Conservation (phyloP, 2,329 filamentous ascomycete genomes). For the Colletotrichum camelliae region DNA sequence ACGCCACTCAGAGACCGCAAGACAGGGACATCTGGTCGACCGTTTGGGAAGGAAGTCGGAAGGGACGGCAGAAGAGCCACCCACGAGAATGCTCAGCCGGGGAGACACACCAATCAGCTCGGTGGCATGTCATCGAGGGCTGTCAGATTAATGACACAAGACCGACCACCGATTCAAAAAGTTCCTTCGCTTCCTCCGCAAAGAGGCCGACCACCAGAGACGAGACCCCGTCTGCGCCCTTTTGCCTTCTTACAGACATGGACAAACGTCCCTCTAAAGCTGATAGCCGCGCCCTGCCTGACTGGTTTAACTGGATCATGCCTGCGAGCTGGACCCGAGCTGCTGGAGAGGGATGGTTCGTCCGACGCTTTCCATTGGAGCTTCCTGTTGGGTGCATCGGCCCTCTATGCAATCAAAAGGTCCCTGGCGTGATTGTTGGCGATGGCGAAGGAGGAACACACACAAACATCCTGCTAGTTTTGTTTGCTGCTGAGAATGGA, state of each 20-base stretch:
- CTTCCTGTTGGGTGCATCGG: not conserved
- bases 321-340: not conserved
- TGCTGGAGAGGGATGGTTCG: not conserved
- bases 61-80: slow-evolving; percentile 2
- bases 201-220: not conserved
- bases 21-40: not conserved
- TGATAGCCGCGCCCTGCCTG: not conserved
- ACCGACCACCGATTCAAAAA: slow-evolving; percentile 1
- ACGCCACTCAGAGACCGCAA: not conserved
- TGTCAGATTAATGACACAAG: slow-evolving; percentile 16
- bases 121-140: not conserved
- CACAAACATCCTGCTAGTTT: not conserved
- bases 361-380: not conserved
- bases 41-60: slow-evolving; percentile 8
- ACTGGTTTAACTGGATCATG: not conserved
- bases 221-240: not conserved
- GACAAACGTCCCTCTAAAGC: not conserved
- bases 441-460: not conserved
- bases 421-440: not conserved
- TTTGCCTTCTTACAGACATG: not conserved
- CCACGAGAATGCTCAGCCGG: not conserved
- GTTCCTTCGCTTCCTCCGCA: slow-evolving; percentile 3
- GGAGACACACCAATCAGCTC: not conserved
- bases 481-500: not conserved
- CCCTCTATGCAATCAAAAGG: slow-evolving; percentile 4